Evolutionary conservation across 2,329 filamentous ascomycete species (phyloP), one percentile per base, ranked within the genome.

Genomic region (Diaporthe longicolla): DNA sequence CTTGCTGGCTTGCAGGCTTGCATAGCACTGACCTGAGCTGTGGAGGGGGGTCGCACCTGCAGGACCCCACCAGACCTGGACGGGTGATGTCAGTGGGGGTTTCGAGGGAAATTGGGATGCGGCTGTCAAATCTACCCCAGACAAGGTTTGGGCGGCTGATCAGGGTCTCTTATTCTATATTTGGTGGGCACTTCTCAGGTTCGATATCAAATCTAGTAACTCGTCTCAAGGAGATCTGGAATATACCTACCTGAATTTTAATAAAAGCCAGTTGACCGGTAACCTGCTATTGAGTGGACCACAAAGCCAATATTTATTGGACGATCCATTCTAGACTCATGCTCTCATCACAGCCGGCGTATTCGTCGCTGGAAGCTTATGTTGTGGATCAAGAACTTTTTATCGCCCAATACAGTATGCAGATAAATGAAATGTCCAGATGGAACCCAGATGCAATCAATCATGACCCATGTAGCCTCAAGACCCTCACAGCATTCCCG

Each of bases 401-500:
- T 52, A 29, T 40, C 48, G 48, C 48, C 8, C n/a, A 40, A 13
- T 26, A 19, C 45, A 65, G 26, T n/a, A 32, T 48, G 59, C 32
- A 70, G 6, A 45, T 69, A 32, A 32, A 32, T 32, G 32, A n/a
- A n/a, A n/a, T n/a, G n/a, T 24, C 21, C 9, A 40, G 32, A 37
- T 26, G 24, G 17, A 8, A 32, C n/a, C 61, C 21, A 37, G 13
- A 29, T 37, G 52, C 35, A 15, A 19, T 43, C 17, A 19, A 43
- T 75, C 63, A 76, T 66, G 79, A 72, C 70, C 76, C 78, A 66
- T 74, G 65, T 70, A 81, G 59, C 75, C 75, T 77, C 75, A 81
- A 70, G 40, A 80, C 77, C 73, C 73, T 77, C 6, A 80, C 73
- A 57, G 80, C 80, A 77, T 81, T 81, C 21, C 68, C 79, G 3